phyloP scores from a whole-genome alignment of 1,284 basidiomycete genomes.

The Takashimella tepidaria region DNA sequence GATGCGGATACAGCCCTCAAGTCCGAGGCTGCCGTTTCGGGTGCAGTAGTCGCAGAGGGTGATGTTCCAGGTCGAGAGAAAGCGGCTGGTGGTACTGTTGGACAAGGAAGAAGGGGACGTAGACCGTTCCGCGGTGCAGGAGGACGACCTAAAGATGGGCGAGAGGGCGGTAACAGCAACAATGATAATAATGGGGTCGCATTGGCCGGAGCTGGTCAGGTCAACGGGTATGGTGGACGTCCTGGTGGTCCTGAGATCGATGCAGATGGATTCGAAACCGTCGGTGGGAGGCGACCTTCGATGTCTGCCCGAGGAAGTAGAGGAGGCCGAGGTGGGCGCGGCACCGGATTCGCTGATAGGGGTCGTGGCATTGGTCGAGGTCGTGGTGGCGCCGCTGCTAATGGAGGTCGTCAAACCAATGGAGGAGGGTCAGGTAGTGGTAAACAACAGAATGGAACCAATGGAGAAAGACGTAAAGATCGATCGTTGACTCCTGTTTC shows the following conservation, averaged over 20 bases:
- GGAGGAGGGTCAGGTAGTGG: not conserved
- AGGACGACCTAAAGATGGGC: constrained; percentile 1
- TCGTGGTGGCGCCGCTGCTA: constrained; percentile 9
- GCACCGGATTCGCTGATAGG: not conserved
- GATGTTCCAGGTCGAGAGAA: not conserved
- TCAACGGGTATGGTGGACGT: not conserved
- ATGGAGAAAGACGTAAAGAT: not conserved
- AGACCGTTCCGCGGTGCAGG: not conserved
- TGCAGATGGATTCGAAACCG: constrained; percentile 40
- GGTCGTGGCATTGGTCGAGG: constrained; percentile 6
- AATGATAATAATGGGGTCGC: not conserved
- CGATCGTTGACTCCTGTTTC: not conserved
- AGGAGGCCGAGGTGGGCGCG: constrained; percentile 12
- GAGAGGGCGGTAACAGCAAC: not conserved
- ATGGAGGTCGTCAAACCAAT: too few species aligned
- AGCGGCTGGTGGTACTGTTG: not conserved
- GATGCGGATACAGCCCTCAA: constrained; percentile 1
- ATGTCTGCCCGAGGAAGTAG: constrained; percentile 6
- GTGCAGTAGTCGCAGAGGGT: not conserved
- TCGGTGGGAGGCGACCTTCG: constrained; percentile 17
- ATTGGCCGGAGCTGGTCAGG: constrained; percentile 7
- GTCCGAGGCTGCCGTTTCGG: not conserved
- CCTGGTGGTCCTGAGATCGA: constrained; percentile 16
- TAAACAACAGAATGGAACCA: constrained; percentile 1
- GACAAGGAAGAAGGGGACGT: not conserved